Percentiles rank a stretch among this genome's conserved stretches.
These are phyloP conservation scores for Knufia fluminis DNA, from an alignment of 2,329 filamentous ascomycete genomes.

Conservation along the genomic window DNA sequence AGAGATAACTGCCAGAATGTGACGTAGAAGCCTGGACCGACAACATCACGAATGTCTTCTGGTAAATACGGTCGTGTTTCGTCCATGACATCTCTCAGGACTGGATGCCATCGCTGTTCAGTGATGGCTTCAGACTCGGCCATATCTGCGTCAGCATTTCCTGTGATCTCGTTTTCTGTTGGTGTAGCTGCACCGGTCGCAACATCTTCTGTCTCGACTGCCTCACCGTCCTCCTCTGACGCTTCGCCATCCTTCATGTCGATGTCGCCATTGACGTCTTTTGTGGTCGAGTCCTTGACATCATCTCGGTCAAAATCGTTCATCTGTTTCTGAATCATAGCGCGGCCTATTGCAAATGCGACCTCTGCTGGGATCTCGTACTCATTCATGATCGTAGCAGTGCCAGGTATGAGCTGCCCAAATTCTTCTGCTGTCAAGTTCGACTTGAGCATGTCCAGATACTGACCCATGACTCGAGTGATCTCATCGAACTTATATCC, in stretches of 20 bases:
- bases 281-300: slow-evolving; percentile 23
- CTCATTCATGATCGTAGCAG: slow-evolving; percentile 63
- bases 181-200: slow-evolving; percentile 16
- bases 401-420: slow-evolving; percentile 64
- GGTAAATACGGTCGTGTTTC: slow-evolving; percentile 55
- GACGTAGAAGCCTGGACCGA: slow-evolving; percentile 74
- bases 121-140: slow-evolving; percentile 14
- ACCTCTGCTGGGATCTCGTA: slow-evolving; percentile 72
- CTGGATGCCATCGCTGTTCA: slow-evolving; percentile 52
- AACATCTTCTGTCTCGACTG: slow-evolving; percentile 29
- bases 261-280: slow-evolving; percentile 23
- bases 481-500: slow-evolving; percentile 85
- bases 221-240: slow-evolving; percentile 26
- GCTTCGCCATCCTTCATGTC: slow-evolving; percentile 24
- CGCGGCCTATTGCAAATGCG: slow-evolving; percentile 75
- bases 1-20: slow-evolving; percentile 88
- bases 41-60: slow-evolving; percentile 54
- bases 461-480: slow-evolving; percentile 75
- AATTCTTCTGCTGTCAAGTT: slow-evolving; percentile 70
- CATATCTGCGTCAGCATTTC: slow-evolving; percentile 26
- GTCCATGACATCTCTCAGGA: slow-evolving; percentile 65
- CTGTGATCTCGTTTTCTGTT: slow-evolving; percentile 27
- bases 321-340: slow-evolving; percentile 61
- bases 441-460: slow-evolving; percentile 76
- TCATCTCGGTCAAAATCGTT: slow-evolving; percentile 30